Conservation (phyloP, 2,329 filamentous ascomycete species). For the Aureobasidium sp. region DNA sequence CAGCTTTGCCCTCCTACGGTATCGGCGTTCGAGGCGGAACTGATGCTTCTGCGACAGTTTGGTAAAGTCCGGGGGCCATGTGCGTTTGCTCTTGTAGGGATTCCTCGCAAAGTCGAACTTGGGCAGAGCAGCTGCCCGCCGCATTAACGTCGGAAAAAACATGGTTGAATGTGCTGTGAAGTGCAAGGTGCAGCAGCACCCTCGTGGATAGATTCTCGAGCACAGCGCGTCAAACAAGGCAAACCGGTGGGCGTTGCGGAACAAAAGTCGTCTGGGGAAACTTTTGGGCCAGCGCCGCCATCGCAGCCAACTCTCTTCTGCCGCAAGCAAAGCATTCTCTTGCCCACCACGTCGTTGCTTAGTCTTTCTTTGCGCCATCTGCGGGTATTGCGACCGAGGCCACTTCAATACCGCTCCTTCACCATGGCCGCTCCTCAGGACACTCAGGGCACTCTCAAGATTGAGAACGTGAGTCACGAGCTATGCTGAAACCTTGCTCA, state of each 20-base stretch:
- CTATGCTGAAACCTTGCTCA: background rate
- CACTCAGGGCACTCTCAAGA: constrained; percentile 54
- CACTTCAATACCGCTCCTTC: constrained; percentile 15
- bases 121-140: constrained; percentile 28
- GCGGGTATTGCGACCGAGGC: constrained; percentile 26
- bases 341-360: constrained; percentile 11
- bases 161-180: background rate
- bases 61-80: constrained; percentile 70
- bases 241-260: background rate
- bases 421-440: constrained; percentile 45
- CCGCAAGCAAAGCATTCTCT: background rate
- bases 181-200: background rate
- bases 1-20: constrained; percentile 58
- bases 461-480: constrained; percentile 46
- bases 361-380: constrained; percentile 14
- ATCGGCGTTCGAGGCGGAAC: constrained; percentile 69
- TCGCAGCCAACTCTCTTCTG: background rate
- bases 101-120: constrained; percentile 39
- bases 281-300: background rate
- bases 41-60: constrained; percentile 63
- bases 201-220: background rate
- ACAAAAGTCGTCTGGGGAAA: constrained; percentile 7
- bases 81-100: constrained; percentile 57
- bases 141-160: constrained; percentile 42
- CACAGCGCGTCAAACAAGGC: background rate